Evolutionary conservation across 192 early-diverging fungal species (phyloP).

Genomic region (Coemansia sp.): DNA sequence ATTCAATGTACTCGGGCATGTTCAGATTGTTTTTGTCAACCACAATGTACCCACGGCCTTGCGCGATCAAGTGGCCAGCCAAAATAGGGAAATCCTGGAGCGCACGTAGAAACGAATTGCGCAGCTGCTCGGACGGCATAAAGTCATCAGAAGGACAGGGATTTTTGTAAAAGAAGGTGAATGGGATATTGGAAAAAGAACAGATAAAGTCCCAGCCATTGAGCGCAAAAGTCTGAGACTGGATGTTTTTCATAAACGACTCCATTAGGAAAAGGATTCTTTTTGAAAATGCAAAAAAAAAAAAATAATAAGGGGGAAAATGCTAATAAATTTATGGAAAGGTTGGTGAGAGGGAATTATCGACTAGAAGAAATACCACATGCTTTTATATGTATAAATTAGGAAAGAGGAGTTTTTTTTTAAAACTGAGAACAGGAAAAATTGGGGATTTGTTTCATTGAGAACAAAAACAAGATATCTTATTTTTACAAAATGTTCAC

Average conservation of each 20-base stretch:
- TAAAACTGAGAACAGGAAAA: background rate
- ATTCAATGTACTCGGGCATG: slow-evolving; percentile 48
- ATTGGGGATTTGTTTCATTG: background rate
- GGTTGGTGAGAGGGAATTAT: no score
- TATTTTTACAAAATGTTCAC: background rate
- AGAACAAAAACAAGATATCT: background rate
- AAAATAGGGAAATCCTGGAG: slow-evolving; percentile 41
- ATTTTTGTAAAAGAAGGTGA: slow-evolving; percentile 36
- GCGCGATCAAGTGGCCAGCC: slow-evolving; percentile 16
- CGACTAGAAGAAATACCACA: no score
- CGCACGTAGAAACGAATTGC: slow-evolving; percentile 24
- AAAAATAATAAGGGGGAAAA: slow-evolving; percentile 4
- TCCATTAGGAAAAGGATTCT: slow-evolving; percentile 4
- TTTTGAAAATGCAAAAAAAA: background rate
- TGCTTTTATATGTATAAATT: slow-evolving; percentile 1
- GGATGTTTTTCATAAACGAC: slow-evolving; percentile 10
- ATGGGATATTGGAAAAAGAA: slow-evolving; percentile 42
- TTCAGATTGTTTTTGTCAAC: slow-evolving; percentile 37
- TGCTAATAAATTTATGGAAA: background rate
- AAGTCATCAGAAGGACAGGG: slow-evolving; percentile 1
- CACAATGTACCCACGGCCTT: slow-evolving; percentile 15
- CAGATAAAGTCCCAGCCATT: slow-evolving; percentile 35
- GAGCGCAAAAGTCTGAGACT: slow-evolving; percentile 26
- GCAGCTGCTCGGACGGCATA: slow-evolving; percentile 31
- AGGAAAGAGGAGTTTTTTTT: background rate